Evolutionary conservation across 2,329 filamentous ascomycete genomes (phyloP).

Genomic region (Didymella exigua): DNA sequence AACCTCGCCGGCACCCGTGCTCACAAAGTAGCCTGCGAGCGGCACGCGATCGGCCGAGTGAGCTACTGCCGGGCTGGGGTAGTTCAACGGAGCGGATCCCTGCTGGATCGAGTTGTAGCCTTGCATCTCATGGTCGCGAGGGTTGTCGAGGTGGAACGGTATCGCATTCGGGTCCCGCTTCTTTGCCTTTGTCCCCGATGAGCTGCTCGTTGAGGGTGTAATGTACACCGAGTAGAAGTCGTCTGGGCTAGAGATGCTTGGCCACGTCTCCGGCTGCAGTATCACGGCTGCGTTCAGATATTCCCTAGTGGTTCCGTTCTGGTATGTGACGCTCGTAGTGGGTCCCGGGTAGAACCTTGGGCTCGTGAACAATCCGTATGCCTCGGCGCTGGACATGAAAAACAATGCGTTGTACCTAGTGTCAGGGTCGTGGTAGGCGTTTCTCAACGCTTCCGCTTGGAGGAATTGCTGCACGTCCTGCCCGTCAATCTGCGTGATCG

Average conservation of each 20-base stretch:
- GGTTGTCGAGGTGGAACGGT: conserved; percentile 37
- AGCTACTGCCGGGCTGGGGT: conserved; percentile 47
- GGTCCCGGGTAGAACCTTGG: conserved; percentile 43
- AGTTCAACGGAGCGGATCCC: conserved; percentile 35
- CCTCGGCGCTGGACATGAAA: conserved; percentile 41
- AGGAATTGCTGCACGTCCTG: conserved; percentile 45
- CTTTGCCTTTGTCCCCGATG: conserved; percentile 21
- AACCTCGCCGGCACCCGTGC: conserved; percentile 49
- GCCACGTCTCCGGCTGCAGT: conserved; percentile 33
- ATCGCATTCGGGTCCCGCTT: conserved; percentile 33
- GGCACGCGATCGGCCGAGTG: conserved; percentile 39
- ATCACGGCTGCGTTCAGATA: conserved; percentile 42
- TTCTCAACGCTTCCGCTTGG: conserved; percentile 36
- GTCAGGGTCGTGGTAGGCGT: conserved; percentile 50
- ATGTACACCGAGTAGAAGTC: conserved; percentile 50
- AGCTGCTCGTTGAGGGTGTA: conserved; percentile 16
- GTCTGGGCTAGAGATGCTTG: conserved; percentile 41
- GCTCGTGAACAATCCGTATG: conserved; percentile 38
- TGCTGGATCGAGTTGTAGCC: conserved; percentile 26
- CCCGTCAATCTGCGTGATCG: conserved; percentile 47
- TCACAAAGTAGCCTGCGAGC: conserved; percentile 55
- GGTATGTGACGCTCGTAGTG: conserved; percentile 39
- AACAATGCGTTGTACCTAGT: conserved; percentile 50
- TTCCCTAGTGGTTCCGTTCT: conserved; percentile 43
- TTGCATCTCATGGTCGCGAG: conserved; percentile 35